phyloP scores from a whole-genome alignment of 352 stramenopile species.

The Phytophthora melonis region DNA sequence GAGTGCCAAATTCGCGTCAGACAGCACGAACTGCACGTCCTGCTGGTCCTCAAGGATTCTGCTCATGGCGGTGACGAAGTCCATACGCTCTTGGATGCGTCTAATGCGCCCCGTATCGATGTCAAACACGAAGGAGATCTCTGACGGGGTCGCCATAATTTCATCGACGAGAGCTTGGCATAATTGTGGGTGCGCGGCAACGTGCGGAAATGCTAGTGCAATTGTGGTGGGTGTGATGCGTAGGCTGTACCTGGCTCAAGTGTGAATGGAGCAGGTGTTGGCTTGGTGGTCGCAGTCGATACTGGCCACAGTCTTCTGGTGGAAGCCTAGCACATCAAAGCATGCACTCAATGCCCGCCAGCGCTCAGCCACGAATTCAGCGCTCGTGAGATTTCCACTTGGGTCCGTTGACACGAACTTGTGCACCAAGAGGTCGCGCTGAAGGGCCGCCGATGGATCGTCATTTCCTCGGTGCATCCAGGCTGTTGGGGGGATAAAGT shows the following conservation, averaged over 20 bases:
- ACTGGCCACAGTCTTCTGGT: not conserved
- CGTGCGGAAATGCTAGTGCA: not conserved
- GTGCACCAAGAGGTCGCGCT: not conserved
- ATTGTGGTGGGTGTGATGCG: not conserved
- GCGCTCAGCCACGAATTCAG: not conserved
- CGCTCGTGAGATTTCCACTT: not conserved
- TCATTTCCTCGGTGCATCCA: too few relatives aligned
- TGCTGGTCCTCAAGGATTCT: not conserved
- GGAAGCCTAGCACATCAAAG: slow-evolving; percentile 1
- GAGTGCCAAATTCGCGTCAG: not conserved
- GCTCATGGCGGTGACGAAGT: not conserved
- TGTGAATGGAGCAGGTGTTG: not conserved
- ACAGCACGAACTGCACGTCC: slow-evolving; percentile 1
- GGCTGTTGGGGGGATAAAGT: too few relatives aligned
- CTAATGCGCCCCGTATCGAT: not conserved
- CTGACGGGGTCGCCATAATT: not conserved
- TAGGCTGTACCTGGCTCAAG: not conserved
- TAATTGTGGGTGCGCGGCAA: not conserved
- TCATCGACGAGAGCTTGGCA: not conserved
- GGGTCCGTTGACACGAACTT: not conserved
- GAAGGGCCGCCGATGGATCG: not conserved
- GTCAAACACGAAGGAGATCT: slow-evolving; percentile 13
- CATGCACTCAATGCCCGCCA: not conserved
- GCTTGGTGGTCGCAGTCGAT: not conserved
- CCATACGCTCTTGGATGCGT: slow-evolving; percentile 17